These are phyloP conservation scores for Citrus unshiu DNA, from an alignment of 345 rosid species.

Conservation along the genomic window DNA sequence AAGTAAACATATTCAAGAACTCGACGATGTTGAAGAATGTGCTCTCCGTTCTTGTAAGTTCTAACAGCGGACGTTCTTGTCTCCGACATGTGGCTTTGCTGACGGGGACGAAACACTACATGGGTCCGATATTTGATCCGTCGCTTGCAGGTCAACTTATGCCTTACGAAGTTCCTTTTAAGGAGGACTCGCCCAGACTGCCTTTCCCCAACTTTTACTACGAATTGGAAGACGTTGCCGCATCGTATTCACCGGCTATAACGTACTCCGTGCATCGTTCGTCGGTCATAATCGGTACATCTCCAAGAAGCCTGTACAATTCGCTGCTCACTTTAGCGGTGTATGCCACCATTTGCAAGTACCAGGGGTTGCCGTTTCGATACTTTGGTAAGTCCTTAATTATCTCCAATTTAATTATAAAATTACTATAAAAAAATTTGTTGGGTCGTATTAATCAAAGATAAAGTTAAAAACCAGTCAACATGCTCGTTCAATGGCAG, in stretches of 20 bases:
- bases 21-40: conserved; percentile 23
- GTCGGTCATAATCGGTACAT: conserved; percentile 27
- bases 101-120: conserved; percentile 32
- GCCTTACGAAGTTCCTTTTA: conserved; percentile 22
- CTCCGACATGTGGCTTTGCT: conserved; percentile 21
- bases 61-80: neutral
- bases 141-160: neutral
- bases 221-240: conserved; percentile 24
- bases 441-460: too few relatives aligned
- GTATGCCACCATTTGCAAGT: too few relatives aligned
- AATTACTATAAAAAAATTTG: too few relatives aligned
- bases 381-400: too few relatives aligned
- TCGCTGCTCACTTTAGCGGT: neutral
- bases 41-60: neutral
- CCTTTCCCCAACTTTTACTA: conserved; percentile 37
- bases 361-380: too few relatives aligned
- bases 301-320: conserved; percentile 15
- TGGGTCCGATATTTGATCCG: conserved; percentile 23
- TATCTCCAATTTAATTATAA: too few relatives aligned
- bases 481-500: too few relatives aligned
- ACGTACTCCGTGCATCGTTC: conserved; percentile 28
- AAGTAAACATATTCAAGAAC: conserved; percentile 10
- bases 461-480: too few relatives aligned
- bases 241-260: neutral
- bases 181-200: conserved; percentile 20